Base-by-base conservation (phyloP, 1,284 basidiomycete species). In the Cryptococcus sp. region DNA sequence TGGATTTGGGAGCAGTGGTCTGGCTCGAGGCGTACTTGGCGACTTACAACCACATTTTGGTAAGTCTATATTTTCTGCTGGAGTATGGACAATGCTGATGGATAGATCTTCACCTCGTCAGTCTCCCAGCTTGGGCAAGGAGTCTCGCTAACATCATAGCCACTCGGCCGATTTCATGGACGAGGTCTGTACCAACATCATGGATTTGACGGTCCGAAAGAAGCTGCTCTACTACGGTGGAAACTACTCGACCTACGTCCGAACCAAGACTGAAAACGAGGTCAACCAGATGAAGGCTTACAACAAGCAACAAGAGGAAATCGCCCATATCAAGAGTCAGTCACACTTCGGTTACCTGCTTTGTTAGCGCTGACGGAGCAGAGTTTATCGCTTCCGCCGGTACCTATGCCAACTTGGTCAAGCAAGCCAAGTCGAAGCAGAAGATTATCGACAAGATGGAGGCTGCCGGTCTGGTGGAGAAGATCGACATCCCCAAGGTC, bases 391-490 rank as follows among this genome's bases (percentile, higher is more conserved):
- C 94, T 14, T 93, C 88, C 36, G 94, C 94, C 37, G 94, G 94
- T 83, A 97, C 94, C 40, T 97, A 97, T 70, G 94, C 94, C 68
- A 98, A 97, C 75, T 82, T 97, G 63, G 94, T 97, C 68, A 90
- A 86, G 72, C 94, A 98, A 76, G 94, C 94, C 65, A 97, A 98
- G 78, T 97, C 92, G 43, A 98, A 98, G 77, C 94, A 97, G 75
- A 97, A 98, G 76, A 95, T 95, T 58, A 95, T 98, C 74, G 94
- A 98, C 80, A 98, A 98, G 82, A 97, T 98, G 94, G 94, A 97
- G 79, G 94, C 94, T n/a, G 94, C 93, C 12, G 94, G 94, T 63
- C 79, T 97, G 37, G 80, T 97, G 65, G 90, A 97, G 76, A 90
- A 90, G 74, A 78, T 97, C 50, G 86, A 89, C 67, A 68, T 72